Conservation (phyloP, 306 rosid species). For the Trifolium dubium region DNA sequence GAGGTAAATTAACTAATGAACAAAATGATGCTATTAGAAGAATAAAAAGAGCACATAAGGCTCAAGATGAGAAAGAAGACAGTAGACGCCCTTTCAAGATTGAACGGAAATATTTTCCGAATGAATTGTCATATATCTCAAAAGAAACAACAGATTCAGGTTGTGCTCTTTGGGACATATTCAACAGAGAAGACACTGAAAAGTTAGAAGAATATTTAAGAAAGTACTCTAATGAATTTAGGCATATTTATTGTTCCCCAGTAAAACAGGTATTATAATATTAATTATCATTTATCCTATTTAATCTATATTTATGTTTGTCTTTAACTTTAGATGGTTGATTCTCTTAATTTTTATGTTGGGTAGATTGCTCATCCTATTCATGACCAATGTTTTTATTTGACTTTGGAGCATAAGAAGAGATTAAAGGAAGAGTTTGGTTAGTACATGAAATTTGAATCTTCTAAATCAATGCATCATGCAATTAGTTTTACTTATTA, state of each 20-base stretch:
- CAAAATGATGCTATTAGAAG: slow-evolving; percentile 50
- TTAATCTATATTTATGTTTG: not conserved
- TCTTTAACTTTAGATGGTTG: slow-evolving; percentile 12
- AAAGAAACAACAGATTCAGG: slow-evolving; percentile 41
- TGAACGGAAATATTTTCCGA: slow-evolving; percentile 16
- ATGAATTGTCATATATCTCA: slow-evolving; percentile 30
- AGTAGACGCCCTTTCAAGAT: slow-evolving; percentile 11
- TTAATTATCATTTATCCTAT: not conserved
- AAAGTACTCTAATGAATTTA: slow-evolving; percentile 61
- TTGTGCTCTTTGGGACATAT: slow-evolving; percentile 80
- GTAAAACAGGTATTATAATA: slow-evolving; percentile 52
- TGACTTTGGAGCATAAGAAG: slow-evolving; percentile 69
- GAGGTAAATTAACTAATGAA: slow-evolving; percentile 51
- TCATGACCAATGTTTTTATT: slow-evolving; percentile 75
- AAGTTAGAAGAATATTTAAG: slow-evolving; percentile 66
- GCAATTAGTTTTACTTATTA: slow-evolving; percentile 4
- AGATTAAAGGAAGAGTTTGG: slow-evolving; percentile 72
- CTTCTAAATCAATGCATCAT: not conserved
- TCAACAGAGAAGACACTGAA: slow-evolving; percentile 66
- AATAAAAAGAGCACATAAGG: slow-evolving; percentile 55
- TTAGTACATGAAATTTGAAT: slow-evolving; percentile 37
- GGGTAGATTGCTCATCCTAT: slow-evolving; percentile 72
- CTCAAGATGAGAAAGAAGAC: slow-evolving; percentile 51
- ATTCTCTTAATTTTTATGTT: slow-evolving; percentile 1
- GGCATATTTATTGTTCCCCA: slow-evolving; percentile 65